These are phyloP conservation scores for Amanita molliuscula DNA, from an alignment of 768 basidiomycete species.

Conservation along the genomic window DNA sequence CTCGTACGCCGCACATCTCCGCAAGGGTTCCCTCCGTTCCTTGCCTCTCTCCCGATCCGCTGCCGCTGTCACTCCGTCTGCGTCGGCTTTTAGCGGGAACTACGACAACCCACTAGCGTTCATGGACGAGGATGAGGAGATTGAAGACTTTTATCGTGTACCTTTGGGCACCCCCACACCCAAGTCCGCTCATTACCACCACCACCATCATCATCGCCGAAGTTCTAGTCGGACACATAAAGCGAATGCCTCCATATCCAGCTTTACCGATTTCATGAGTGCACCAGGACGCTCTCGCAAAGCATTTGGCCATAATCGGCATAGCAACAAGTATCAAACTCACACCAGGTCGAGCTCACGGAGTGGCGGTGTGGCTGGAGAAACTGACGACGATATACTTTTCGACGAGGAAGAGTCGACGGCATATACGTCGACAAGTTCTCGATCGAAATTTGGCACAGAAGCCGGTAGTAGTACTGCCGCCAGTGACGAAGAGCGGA, in stretches of 20 bases:
- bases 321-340: slow-evolving; percentile 1
- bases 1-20: slow-evolving; percentile 88
- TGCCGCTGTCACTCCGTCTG: slow-evolving; percentile 14
- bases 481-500: slow-evolving; percentile 28
- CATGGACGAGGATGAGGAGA: slow-evolving; percentile 46
- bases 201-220: slow-evolving; percentile 17
- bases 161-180: slow-evolving; percentile 40
- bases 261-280: slow-evolving; percentile 56
- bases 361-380: slow-evolving; percentile 14
- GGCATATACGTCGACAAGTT: slow-evolving; percentile 28
- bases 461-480: slow-evolving; percentile 28
- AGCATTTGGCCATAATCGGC: slow-evolving; percentile 17
- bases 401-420: slow-evolving; percentile 52
- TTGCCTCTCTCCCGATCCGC: slow-evolving; percentile 50
- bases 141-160: slow-evolving; percentile 60
- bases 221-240: slow-evolving; percentile 14
- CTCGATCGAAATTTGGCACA: slow-evolving; percentile 33
- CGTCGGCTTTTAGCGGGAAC: slow-evolving; percentile 20
- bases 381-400: slow-evolving; percentile 41
- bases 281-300: slow-evolving; percentile 33
- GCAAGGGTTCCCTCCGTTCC: slow-evolving; percentile 80
- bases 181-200: slow-evolving; percentile 15
- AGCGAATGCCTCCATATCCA: slow-evolving; percentile 30
- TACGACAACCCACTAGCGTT: slow-evolving; percentile 28
- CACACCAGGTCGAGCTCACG: slow-evolving; percentile 2